Conservation (phyloP, 148 eudicot genomes). For the Chenopodium suecicum region DNA sequence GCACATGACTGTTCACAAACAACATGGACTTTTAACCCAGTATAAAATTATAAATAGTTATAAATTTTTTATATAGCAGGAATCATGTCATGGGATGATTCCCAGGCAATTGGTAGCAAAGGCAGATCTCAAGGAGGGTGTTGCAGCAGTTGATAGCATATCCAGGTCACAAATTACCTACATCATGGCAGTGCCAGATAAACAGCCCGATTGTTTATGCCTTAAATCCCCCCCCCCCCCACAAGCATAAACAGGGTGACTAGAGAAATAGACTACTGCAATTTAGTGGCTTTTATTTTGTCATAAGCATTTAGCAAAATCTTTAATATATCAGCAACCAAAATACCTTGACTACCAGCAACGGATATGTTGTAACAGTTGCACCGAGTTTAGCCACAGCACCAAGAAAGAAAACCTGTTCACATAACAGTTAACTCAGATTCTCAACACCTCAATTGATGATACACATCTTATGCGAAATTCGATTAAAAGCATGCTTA, state of each 20-base stretch:
- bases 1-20: not conserved
- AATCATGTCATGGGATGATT: too few relatives aligned
- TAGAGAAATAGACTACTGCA: not conserved
- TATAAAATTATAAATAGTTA: too few relatives aligned
- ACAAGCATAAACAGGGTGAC: not conserved
- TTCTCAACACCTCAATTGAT: not conserved
- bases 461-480: not conserved
- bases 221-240: not conserved
- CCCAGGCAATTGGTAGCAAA: not conserved
- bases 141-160: not conserved
- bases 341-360: conserved; percentile 88
- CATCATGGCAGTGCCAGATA: not conserved
- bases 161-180: not conserved
- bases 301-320: not conserved
- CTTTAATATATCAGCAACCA: not conserved
- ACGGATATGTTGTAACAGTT: conserved; percentile 82
- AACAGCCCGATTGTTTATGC: not conserved
- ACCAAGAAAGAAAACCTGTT: conserved; percentile 75
- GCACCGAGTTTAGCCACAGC: conserved; percentile 97
- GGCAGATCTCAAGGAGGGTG: not conserved
- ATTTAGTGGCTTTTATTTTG: not conserved
- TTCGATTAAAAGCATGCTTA: not conserved
- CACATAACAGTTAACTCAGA: conserved; percentile 14
- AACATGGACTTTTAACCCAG: not conserved
- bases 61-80: not conserved